phyloP scores from a whole-genome alignment of 805 yeast genomes.

The Helenozyma rhizophorensis region DNA sequence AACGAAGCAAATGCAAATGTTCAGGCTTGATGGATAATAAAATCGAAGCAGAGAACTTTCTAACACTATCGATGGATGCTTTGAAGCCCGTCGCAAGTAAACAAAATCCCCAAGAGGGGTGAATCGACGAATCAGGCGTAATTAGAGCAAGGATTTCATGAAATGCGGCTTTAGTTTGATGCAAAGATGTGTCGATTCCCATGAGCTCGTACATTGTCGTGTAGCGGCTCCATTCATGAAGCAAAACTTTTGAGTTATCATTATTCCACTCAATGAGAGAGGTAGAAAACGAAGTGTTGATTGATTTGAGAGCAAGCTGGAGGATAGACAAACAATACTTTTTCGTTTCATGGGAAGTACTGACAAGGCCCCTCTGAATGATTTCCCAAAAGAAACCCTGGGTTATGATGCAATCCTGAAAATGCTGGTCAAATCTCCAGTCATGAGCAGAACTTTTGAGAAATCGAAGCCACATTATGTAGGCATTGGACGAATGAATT shows the following conservation, averaged over 20 bases:
- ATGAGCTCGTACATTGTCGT: conserved; percentile 74
- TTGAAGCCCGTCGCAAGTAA: conserved; percentile 72
- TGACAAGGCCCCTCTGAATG: conserved; percentile 53
- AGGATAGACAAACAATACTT: conserved; percentile 66
- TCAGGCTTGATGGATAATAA: conserved; percentile 48
- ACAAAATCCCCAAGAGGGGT: conserved; percentile 68
- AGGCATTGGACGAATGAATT: conserved; percentile 37
- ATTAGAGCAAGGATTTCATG: conserved; percentile 57
- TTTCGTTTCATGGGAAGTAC: conserved; percentile 58
- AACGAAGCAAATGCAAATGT: conserved; percentile 34
- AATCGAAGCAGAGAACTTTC: conserved; percentile 56
- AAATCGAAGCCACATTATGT: conserved; percentile 54
- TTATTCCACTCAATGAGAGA: conserved; percentile 43
- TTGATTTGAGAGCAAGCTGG: conserved; percentile 51
- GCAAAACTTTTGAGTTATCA: conserved; percentile 16
- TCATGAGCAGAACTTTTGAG: conserved; percentile 24
- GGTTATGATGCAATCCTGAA: conserved; percentile 23
- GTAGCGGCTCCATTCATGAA: conserved; percentile 66
- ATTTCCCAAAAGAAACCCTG: conserved; percentile 43
- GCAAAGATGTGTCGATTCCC: conserved; percentile 80
- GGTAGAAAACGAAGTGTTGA: conserved; percentile 31
- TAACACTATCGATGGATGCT: conserved; percentile 73
- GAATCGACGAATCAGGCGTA: conserved; percentile 46
- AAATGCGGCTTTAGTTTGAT: conserved; percentile 77
- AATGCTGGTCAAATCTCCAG: conserved; percentile 12